Base-by-base conservation (phyloP, 306 rosid genomes). In the Hippophae gyantsensis region DNA sequence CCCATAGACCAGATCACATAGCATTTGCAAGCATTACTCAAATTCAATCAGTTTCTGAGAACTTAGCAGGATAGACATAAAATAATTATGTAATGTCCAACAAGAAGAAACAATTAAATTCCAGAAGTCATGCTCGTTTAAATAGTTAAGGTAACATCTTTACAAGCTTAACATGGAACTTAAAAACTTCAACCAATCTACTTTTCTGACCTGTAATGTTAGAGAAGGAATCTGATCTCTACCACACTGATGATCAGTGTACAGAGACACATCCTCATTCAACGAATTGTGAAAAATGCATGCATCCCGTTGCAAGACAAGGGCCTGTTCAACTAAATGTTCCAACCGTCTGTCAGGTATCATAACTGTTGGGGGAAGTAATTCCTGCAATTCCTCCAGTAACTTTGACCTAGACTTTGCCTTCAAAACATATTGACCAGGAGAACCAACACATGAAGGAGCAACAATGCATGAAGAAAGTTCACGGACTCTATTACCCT, bases 331-430 rank as follows among this genome's bases (percentile, higher is more conserved):
- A 58, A 93, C 97, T 58, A 93, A 73, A 79, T 86, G 87, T 68
- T 93, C 99, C 86, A 93, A 77, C 76, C 99, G 79, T 71, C 81
- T 88, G 56, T 93, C 99, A 25, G 96, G 99, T 66, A 93, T 78
- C 90, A 93, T 82, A 63, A 93, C 68, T 40, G 88, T 77, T 18
- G 97, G 90, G 2, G 97, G 99, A 69, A 93, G 89, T 78, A 93
- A 65, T 71, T 86, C 87, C 84, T 86, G 94, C 81, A 93, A 78
- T 67, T 86, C 89, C 73, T 84, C 94, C 62, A 89, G 76, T 60
- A 93, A 82, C 77, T 80, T 84, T 42, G 93, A 55, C 54, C 94
- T 79, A 67, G 95, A 65, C 73, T 82, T 84, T 61, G 70, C 74
- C 76, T 58, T 76, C 18, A 54, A 45, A 73, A 14, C 65, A 56